These are phyloP conservation scores for Balamuthia mandrillaris DNA, from an alignment of 208 protist species.

Conservation along the genomic window DNA sequence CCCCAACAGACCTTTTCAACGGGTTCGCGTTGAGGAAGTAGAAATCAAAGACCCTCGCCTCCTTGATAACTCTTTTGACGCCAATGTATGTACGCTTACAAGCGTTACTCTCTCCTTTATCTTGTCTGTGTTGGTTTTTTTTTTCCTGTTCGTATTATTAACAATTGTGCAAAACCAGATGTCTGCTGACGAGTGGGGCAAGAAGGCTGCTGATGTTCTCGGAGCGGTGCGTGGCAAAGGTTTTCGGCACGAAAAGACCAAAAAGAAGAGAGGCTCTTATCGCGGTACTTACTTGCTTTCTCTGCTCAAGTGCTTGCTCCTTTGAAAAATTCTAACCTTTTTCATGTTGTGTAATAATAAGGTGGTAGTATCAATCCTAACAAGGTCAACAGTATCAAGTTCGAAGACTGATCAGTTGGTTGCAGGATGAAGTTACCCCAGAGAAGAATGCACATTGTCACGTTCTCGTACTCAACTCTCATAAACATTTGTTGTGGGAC, in stretches of 20 bases:
- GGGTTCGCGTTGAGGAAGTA: constrained; percentile 27
- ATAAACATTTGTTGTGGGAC: too few relatives aligned
- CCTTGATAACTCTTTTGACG: constrained; percentile 56
- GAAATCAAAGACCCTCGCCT: constrained; percentile 18
- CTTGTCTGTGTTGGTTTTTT: neutral
- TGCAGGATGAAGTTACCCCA: too few relatives aligned
- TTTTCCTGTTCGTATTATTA: neutral
- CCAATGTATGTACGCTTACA: constrained; percentile 18
- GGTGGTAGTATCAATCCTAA: neutral
- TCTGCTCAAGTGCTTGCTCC: neutral
- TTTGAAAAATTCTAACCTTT: neutral
- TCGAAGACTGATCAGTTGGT: neutral
- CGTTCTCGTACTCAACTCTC: too few relatives aligned
- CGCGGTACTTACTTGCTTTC: constrained; percentile 24
- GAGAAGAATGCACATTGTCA: too few relatives aligned
- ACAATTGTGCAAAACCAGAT: neutral
- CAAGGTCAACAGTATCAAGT: constrained; percentile 21
- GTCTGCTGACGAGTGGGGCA: constrained; percentile 46
- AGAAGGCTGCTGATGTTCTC: constrained; percentile 49
- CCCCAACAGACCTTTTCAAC: constrained; percentile 39
- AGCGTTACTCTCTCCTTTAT: neutral
- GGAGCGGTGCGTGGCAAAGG: constrained; percentile 55
- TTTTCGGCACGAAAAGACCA: constrained; percentile 72
- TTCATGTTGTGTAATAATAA: too few relatives aligned
- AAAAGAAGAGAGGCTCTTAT: constrained; percentile 72